A percentile compares a stretch with the other conserved stretches of the same genome.
Evolutionary conservation across 2,329 filamentous ascomycete genomes (phyloP).

Genomic region (Ilyonectria sp.): DNA sequence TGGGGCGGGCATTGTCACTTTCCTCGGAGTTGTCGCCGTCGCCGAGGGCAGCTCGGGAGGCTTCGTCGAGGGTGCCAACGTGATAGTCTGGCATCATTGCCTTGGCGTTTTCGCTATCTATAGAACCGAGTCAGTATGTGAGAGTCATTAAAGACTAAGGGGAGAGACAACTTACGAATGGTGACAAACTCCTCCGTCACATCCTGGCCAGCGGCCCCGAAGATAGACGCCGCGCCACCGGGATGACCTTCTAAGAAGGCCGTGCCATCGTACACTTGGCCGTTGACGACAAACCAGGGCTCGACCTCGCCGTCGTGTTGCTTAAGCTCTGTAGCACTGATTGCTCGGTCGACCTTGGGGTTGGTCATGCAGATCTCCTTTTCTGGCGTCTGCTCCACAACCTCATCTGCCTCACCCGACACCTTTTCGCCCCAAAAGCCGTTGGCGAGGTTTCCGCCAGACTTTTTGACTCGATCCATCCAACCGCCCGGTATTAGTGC

Average conservation of each 20-base stretch:
- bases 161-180: constrained; percentile 79
- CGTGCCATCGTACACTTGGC: constrained; percentile 91
- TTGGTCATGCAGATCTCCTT: constrained; percentile 86
- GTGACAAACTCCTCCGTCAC: constrained; percentile 90
- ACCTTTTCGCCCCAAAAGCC: constrained; percentile 87
- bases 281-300: constrained; percentile 91
- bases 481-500: constrained; percentile 84
- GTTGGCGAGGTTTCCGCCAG: constrained; percentile 84
- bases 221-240: constrained; percentile 88
- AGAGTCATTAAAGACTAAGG: background rate
- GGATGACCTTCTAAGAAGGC: constrained; percentile 86
- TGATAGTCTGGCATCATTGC: constrained; percentile 90
- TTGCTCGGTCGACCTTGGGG: constrained; percentile 72
- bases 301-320: constrained; percentile 75
- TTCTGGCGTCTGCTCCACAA: constrained; percentile 62
- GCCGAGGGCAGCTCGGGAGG: constrained; percentile 68
- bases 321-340: constrained; percentile 80
- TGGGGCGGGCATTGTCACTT: constrained; percentile 61
- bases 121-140: constrained; percentile 44
- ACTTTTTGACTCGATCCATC: constrained; percentile 93
- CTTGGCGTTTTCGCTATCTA: constrained; percentile 93
- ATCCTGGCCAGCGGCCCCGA: constrained; percentile 85
- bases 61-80: constrained; percentile 81
- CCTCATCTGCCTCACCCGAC: constrained; percentile 63
- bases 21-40: constrained; percentile 54